Base-by-base conservation (phyloP, 2,329 filamentous ascomycete species). In the Aspergillus flavus region DNA sequence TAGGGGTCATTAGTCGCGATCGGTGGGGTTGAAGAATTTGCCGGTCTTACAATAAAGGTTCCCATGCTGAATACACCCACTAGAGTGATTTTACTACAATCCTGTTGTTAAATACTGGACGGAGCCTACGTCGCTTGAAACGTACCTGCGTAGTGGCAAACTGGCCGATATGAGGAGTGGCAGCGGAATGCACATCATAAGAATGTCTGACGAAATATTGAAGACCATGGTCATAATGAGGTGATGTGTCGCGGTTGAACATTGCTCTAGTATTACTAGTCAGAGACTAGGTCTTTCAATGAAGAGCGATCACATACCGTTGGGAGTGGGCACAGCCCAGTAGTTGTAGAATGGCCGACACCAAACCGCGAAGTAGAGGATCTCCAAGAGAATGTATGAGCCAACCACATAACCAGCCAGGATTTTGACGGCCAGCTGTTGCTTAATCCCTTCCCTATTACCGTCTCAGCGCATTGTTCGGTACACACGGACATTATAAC, bases 391-490 rank as follows among this genome's bases (percentile, higher is more conserved):
- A 55, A 55, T 14, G 21, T 55, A 55, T 3, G 52, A 36, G 21
- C n/a, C 34, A 16, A 55, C 34, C 32, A 55, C 52, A 26, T 55
- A 55, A 4, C n/a, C 52, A 16, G 52, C 52, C n/a, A 55, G 7
- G n/a, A 55, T 39, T 12, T 55, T 55, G n/a, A 55, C 52, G 14
- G 52, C 52, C 52, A 55, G 32, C 14, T 55, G 52, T 55, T 55
- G 52, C 30, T 39, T 55, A 32, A 55, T 55, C 3, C 52, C 52
- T n/a, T 55, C 52, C 19, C 52, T 55, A 39, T 26, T 1, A 11
- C 6, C 5, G 0, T 55, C n/a, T 55, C 21, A 55, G 52, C 34
- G n/a, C 14, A 23, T 19, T n/a, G 5, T 7, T 36, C 14, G 21
- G n/a, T 26, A 14, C 11, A 19, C 10, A 16, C 21, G 14, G 21